phyloP scores from a whole-genome alignment of 2,329 filamentous ascomycete genomes.

The Colletotrichum incanum region DNA sequence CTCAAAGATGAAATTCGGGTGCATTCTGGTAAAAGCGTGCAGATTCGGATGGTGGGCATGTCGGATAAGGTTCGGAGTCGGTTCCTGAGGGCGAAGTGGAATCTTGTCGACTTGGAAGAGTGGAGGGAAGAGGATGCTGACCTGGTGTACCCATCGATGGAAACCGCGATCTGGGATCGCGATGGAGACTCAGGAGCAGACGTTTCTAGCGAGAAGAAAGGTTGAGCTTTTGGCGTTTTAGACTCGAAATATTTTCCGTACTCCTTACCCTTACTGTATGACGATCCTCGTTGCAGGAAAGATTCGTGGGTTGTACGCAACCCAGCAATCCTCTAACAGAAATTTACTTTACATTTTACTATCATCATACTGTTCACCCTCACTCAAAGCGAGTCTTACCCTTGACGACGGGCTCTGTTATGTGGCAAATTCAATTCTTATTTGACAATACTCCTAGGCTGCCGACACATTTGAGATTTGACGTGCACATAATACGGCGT shows the following conservation, averaged over 20 bases:
- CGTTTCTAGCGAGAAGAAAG: slow-evolving; percentile 26
- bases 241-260: not conserved
- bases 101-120: slow-evolving; percentile 34
- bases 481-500: no score
- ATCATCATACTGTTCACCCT: not conserved
- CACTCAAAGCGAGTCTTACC: no score
- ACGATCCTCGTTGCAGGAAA: not conserved
- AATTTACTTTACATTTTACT: not conserved
- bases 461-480: no score
- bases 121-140: slow-evolving; percentile 40
- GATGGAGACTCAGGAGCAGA: slow-evolving; percentile 31
- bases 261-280: not conserved
- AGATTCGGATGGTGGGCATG: slow-evolving; percentile 67
- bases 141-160: slow-evolving; percentile 39
- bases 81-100: slow-evolving; percentile 58
- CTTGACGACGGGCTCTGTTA: no score
- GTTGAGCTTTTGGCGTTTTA: not conserved
- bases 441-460: no score
- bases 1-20: slow-evolving; percentile 64
- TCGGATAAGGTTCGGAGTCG: slow-evolving; percentile 58
- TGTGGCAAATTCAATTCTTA: no score
- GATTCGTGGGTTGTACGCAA: not conserved
- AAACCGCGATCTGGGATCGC: slow-evolving; percentile 40
- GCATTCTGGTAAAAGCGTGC: slow-evolving; percentile 63
- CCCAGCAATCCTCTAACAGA: not conserved